Percentiles rank a stretch among this genome's conserved stretches.
These are phyloP conservation scores for Diaporthe nobilis DNA, from an alignment of 2,329 filamentous ascomycete genomes.

Conservation along the genomic window DNA sequence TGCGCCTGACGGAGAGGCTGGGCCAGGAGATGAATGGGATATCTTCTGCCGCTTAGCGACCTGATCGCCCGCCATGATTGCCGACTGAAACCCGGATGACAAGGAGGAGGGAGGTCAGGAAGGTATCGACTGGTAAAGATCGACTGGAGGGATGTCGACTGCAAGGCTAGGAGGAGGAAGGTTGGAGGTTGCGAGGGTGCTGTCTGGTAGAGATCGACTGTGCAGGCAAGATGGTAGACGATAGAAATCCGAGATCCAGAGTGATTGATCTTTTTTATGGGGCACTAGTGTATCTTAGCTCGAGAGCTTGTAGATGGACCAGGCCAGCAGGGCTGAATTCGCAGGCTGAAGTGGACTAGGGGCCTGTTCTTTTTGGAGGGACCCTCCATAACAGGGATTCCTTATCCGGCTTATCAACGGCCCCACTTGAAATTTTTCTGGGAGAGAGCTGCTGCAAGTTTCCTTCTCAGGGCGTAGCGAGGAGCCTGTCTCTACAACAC, in stretches of 20 bases:
- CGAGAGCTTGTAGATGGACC: neutral
- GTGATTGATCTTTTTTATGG: slow-evolving; percentile 27
- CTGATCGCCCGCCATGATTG: slow-evolving; percentile 21
- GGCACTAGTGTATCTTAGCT: slow-evolving; percentile 4
- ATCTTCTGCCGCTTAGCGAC: slow-evolving; percentile 59
- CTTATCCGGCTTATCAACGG: slow-evolving; percentile 53
- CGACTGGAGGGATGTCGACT: neutral
- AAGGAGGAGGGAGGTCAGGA: neutral
- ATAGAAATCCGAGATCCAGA: neutral
- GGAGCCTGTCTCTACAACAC: neutral
- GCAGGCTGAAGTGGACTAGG: neutral
- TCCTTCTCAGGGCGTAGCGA: neutral
- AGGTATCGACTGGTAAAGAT: neutral
- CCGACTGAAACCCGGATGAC: neutral
- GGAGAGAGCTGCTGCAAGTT: slow-evolving; percentile 7
- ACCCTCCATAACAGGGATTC: neutral
- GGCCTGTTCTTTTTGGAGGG: neutral
- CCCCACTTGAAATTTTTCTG: slow-evolving; percentile 53
- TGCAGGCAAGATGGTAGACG: neutral
- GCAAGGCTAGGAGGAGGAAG: neutral
- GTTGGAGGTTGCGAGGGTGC: no score
- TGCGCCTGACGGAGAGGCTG: slow-evolving; percentile 27
- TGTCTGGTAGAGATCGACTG: neutral
- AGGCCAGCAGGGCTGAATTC: neutral
- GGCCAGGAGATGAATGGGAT: slow-evolving; percentile 47